Evolutionary conservation across 768 basidiomycete species (phyloP), one percentile per base, ranked within the genome.

Genomic region (Calocera cornea): DNA sequence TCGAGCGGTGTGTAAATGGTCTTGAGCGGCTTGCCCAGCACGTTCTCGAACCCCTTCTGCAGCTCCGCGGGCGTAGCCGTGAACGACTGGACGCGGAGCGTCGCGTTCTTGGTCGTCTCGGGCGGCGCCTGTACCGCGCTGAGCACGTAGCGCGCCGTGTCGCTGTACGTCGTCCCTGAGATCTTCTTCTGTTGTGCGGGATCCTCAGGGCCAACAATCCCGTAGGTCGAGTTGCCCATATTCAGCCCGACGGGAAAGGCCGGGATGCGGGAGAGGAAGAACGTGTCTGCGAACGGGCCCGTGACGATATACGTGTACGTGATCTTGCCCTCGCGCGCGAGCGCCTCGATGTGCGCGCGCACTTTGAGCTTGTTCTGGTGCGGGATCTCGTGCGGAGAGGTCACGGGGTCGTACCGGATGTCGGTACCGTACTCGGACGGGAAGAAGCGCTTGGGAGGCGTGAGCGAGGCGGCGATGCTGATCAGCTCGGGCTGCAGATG

Each of bases 331-430:
- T 69, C 44, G 34, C 54, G 54, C 2, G 68, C 68, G 16, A 69
- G 68, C 11, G 65, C 47, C 34, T 69, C 68, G 54, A 69, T 67
- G 34, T 69, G 68, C 12, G 65, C 68, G 24, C 68, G 68, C 41
- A 66, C 66, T 60, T 66, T 66, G 49, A 69, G 68, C 68, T 69
- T 69, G 65, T 69, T 69, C 66, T 69, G 68, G 50, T 69, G 68
- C 31, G 68, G 68, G 34, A 63, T 67, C 54, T 69, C 68, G 66
- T 66, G 50, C 5, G 68, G 68, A 10, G 68, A 69, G 44, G 68
- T 69, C 2, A 47, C 44, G 19, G 65, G 63, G 33, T 66, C 65
- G 41, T 69, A 69, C 29, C 66, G 65, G 66, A 69, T 69, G 50
- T 69, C 68, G 19, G 68, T 69, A 27, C 68, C 68, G 54, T 69